Percentiles rank a stretch among this genome's conserved stretches.
phyloP scores from a whole-genome alignment of 192 early-diverging fungal genomes.

The Backusella sp. region DNA sequence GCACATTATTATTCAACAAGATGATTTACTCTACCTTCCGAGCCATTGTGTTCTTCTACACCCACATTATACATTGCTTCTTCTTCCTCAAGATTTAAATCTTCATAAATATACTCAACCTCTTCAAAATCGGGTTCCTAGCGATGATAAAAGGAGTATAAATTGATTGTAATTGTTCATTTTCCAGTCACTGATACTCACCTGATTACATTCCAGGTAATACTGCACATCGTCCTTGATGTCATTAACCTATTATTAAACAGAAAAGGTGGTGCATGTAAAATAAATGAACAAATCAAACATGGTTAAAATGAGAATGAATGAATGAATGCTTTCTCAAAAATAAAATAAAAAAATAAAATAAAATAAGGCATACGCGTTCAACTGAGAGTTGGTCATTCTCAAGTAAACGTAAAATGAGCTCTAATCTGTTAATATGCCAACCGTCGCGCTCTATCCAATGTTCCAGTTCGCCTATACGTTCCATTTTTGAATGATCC shows the following conservation, averaged over 20 bases:
- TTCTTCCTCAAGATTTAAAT: slow-evolving; percentile 88
- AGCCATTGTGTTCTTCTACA: slow-evolving; percentile 63
- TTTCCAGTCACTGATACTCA: background rate
- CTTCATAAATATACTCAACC: slow-evolving; percentile 92
- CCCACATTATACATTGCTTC: slow-evolving; percentile 78
- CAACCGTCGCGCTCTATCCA: slow-evolving; percentile 87
- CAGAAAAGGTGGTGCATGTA: background rate
- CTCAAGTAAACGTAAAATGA: slow-evolving; percentile 89
- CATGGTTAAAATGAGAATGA: background rate
- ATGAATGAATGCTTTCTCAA: background rate
- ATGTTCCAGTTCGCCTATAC: slow-evolving; percentile 67
- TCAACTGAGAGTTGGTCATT: slow-evolving; percentile 89
- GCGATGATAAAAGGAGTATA: background rate
- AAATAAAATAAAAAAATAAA: background rate
- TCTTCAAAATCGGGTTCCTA: slow-evolving; percentile 90
- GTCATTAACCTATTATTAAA: slow-evolving; percentile 54
- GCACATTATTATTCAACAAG: too few relatives aligned
- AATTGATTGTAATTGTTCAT: too few relatives aligned
- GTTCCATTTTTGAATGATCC: slow-evolving; percentile 75
- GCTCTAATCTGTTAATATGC: slow-evolving; percentile 89
- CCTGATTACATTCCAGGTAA: slow-evolving; percentile 88
- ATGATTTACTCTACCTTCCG: slow-evolving; percentile 18
- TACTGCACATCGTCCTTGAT: slow-evolving; percentile 92
- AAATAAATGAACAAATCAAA: background rate
- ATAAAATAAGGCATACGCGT: slow-evolving; percentile 51